Conservation (phyloP, 768 basidiomycete species). For the Boletus tomentosulus region DNA sequence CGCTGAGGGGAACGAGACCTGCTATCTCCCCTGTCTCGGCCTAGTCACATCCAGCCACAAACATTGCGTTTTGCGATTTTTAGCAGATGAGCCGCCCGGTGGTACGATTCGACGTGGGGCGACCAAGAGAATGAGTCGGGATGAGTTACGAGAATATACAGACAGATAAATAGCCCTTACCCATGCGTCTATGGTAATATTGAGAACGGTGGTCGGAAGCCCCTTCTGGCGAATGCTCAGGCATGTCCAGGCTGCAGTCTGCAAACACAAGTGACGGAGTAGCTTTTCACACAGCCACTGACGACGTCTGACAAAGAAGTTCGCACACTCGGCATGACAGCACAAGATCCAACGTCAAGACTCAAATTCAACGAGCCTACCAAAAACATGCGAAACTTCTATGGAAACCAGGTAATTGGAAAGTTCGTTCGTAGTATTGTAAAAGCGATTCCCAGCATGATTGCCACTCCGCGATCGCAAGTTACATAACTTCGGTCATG, state of each 20-base stretch:
- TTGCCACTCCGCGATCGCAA: no score
- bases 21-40: constrained; percentile 16
- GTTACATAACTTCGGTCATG: no score
- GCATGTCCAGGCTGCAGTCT: constrained; percentile 7
- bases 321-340: not conserved
- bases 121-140: constrained; percentile 21
- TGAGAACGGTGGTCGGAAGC: constrained; percentile 8
- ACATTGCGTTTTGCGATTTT: constrained; percentile 3
- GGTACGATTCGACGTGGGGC: constrained; percentile 11
- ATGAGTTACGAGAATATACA: constrained; percentile 19
- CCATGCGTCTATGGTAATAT: constrained; percentile 14
- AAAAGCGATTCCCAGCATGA: no score
- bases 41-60: constrained; percentile 6
- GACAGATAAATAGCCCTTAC: constrained; percentile 16
- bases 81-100: constrained; percentile 14
- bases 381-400: no score
- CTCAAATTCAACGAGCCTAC: no score
- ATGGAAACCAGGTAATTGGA: no score
- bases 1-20: constrained; percentile 26
- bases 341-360: no score
- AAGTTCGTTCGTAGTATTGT: no score
- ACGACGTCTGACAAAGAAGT: not conserved
- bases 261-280: no score
- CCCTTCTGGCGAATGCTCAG: constrained; percentile 5
- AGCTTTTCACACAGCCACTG: not conserved